Base-by-base conservation (phyloP, 495 filamentous ascomycete species). In the Penicillium odoratum region DNA sequence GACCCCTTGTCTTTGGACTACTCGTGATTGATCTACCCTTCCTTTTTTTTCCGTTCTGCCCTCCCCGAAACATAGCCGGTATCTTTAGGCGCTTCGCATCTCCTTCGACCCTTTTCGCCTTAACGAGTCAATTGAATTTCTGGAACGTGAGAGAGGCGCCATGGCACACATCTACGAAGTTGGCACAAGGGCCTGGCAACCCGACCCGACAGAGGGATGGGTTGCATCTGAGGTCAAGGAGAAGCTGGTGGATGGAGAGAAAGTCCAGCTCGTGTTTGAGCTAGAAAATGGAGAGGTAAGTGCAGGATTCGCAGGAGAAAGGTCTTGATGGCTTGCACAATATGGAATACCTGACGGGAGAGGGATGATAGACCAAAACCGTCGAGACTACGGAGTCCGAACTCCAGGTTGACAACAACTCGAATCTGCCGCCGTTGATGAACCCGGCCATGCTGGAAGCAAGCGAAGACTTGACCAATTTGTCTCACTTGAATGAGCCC, bases 81-180 rank as follows among this genome's bases (percentile, higher is more conserved):
- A 16, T 47, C n/a, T 30, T 52, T 55, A 42, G 51, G 42, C 61
- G 42, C 18, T 29, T 64, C 51, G 50, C 45, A 42, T 47, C 43
- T 44, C 21, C 10, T 42, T 56, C 28, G 18, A 48, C 31, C 52
- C 53, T 16, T 16, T 53, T 47, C 21, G 7, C 49, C 31, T 29
- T 50, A 30, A 25, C 44, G 21, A 43, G 10, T 13, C 34, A 40
- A 51, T 25, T 13, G 38, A n/a, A 40, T 40, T 10, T 26, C 31
- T 30, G 48, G 16, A 10, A 26, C 31, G 31, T 31, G 3, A 30
- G 33, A 21, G 10, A 31, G 3, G 7, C 21, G 40, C 11, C 48
- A 97, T 98, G 95, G 91, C 92, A 80, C 91, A 97, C 78, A 91
- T 81, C 68, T 99, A 96, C 75, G 94, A 98, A 85, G 87, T 97